Base-by-base conservation (phyloP, 1,139 yeast species). In the Scheffersomyces titani region DNA sequence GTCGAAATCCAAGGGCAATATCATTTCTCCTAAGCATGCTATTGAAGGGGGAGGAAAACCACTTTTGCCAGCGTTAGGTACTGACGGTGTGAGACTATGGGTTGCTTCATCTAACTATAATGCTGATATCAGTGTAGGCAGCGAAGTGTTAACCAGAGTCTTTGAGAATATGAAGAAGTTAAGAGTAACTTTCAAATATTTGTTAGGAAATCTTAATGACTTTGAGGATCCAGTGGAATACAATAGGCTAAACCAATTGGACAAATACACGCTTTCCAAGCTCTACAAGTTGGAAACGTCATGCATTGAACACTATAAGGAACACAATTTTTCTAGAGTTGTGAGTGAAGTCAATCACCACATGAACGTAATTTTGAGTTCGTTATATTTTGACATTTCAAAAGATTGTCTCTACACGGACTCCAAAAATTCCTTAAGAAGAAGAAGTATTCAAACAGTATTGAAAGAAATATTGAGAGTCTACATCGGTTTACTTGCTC, bases 1-100 rank as follows among this genome's bases (percentile, higher is more conserved):
- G 99, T 92, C 98, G 1, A 94, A 94, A 68, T 91, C 97, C 0
- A 74, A 90, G 52, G 98, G 98, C 0, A 94, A 94, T 65, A 87
- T 87, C 0, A 83, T 93, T 47, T 72, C 84, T 0, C 98, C 99
- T 0, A 65, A 64, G 6, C 85, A 85, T 51, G 84, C 89, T 11
- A 85, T 93, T 50, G 75, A 83, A 52, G 97, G 97, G 1, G 84
- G 86, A 51, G 80, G 80, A 44, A 80, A 83, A 55, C 80, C 80
- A 3, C 63, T 69, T 19, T 72, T 88, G 22, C 92, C 92, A 1
- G 80, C 86, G n/a, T 75, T 93, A 40, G 99, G 99, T 6, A 84
- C 92, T 18, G 98, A 93, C 71, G 99, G 99, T 0, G 76, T 96
- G 61, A 80, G 99, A 63, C 77, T 93, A 56, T 90, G 98, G 91